These are phyloP conservation scores for Aspergillus ostianus DNA, from an alignment of 495 filamentous ascomycete genomes.

Conservation along the genomic window DNA sequence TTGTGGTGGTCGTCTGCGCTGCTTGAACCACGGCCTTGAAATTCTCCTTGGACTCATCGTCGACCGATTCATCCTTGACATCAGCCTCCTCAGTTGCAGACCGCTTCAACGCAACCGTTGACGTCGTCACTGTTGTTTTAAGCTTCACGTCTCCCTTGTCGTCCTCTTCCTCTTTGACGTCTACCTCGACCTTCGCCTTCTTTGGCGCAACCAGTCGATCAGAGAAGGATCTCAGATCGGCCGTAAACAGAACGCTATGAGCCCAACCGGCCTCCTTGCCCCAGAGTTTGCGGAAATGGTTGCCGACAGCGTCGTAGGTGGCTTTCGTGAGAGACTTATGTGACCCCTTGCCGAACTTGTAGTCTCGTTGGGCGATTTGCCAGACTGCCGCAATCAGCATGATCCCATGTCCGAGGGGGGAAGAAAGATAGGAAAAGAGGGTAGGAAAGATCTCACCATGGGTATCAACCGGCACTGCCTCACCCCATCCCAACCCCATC, in stretches of 20 bases:
- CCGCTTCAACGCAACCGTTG: constrained; percentile 28
- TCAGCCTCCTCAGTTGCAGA: constrained; percentile 20
- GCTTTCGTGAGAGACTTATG: constrained; percentile 82
- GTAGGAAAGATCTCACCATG: constrained; percentile 56
- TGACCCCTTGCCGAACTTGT: constrained; percentile 83
- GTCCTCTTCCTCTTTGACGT: constrained; percentile 37
- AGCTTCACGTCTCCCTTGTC: constrained; percentile 28
- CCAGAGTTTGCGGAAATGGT: constrained; percentile 89
- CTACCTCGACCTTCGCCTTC: constrained; percentile 47
- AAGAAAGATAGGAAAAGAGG: constrained; percentile 4
- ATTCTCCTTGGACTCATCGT: constrained; percentile 22
- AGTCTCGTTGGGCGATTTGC: constrained; percentile 96
- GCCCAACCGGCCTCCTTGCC: constrained; percentile 96
- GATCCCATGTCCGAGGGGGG: not conserved
- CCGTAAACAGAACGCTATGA: constrained; percentile 94
- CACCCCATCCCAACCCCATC: constrained; percentile 97
- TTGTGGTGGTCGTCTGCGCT: constrained; percentile 26
- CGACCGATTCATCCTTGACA: constrained; percentile 21
- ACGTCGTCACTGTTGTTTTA: constrained; percentile 22
- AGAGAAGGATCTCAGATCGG: constrained; percentile 83
- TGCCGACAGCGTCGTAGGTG: constrained; percentile 85
- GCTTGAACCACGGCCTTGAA: constrained; percentile 22
- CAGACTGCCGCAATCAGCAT: constrained; percentile 58
- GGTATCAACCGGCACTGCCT: constrained; percentile 93
- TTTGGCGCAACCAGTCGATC: constrained; percentile 55